Conservation (phyloP, 208 protist species). For the Leishmania mexicana region DNA sequence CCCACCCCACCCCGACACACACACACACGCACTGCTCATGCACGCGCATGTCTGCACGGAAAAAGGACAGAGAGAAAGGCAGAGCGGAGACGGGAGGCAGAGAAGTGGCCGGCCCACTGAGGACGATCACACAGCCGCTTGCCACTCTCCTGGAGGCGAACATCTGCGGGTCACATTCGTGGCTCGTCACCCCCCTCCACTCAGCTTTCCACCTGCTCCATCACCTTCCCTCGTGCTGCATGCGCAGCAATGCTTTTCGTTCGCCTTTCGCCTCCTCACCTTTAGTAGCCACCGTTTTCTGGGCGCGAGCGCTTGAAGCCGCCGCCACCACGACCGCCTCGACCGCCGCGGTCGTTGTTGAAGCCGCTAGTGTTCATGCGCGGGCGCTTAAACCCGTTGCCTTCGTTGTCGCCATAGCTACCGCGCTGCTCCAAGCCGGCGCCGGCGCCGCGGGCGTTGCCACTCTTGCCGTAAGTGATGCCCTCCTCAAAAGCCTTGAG, state of each 20-base stretch:
- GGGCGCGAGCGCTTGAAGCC: conserved; percentile 26
- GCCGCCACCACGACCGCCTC: not conserved
- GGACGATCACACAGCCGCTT: not conserved
- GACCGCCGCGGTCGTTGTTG: conserved; percentile 6
- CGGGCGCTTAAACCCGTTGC: conserved; percentile 58
- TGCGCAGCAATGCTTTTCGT: not conserved
- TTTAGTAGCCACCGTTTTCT: conserved; percentile 11
- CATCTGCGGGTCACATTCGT: not conserved
- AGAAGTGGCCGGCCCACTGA: not conserved
- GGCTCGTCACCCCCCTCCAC: not conserved
- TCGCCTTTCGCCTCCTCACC: not conserved
- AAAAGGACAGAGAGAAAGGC: not conserved
- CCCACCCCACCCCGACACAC: not conserved
- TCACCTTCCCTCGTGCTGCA: not conserved
- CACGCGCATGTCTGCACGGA: not conserved
- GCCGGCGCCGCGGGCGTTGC: conserved; percentile 84
- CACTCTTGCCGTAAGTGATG: conserved; percentile 85
- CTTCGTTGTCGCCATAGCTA: conserved; percentile 38
- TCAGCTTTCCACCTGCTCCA: not conserved
- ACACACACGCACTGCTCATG: not conserved
- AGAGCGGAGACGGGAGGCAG: not conserved
- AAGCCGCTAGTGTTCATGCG: conserved; percentile 42
- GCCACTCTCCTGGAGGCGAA: not conserved
- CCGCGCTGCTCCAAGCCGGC: conserved; percentile 66
- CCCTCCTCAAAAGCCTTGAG: conserved; percentile 92